Evolutionary conservation across 129 eudicot genomes (phyloP).

Genomic region (Helichrysum umbraculigerum): DNA sequence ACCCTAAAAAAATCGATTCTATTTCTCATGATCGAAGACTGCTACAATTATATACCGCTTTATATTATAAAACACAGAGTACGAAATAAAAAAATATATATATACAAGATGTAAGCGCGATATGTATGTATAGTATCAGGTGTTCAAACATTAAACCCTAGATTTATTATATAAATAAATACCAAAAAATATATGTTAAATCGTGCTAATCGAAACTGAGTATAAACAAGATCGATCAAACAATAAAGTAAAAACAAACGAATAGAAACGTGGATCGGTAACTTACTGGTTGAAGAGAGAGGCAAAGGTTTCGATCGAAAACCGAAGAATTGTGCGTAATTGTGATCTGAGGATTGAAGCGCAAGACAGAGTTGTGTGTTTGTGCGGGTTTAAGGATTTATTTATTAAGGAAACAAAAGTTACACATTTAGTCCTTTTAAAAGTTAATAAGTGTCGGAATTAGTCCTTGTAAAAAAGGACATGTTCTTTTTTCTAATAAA

Average conservation of each 20-base stretch:
- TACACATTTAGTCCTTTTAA: background rate
- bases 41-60: background rate
- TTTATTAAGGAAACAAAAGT: background rate
- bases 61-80: background rate
- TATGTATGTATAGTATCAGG: background rate
- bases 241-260: background rate
- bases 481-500: background rate
- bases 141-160: background rate
- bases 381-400: background rate
- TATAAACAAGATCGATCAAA: background rate
- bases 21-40: background rate
- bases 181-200: background rate
- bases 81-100: background rate
- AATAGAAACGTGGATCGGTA: background rate
- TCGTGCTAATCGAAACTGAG: background rate
- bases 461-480: background rate
- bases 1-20: background rate
- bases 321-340: background rate
- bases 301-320: background rate
- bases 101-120: background rate
- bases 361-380: background rate
- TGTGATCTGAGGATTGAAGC: background rate
- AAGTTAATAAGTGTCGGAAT: too few species aligned
- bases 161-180: background rate
- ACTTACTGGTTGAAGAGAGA: background rate